A percentile compares a stretch with the other conserved stretches of the same genome.
These are phyloP conservation scores for Anthoceros angustus DNA, from an alignment of 225 moss, liverwort and hornwort species.

Conservation along the genomic window DNA sequence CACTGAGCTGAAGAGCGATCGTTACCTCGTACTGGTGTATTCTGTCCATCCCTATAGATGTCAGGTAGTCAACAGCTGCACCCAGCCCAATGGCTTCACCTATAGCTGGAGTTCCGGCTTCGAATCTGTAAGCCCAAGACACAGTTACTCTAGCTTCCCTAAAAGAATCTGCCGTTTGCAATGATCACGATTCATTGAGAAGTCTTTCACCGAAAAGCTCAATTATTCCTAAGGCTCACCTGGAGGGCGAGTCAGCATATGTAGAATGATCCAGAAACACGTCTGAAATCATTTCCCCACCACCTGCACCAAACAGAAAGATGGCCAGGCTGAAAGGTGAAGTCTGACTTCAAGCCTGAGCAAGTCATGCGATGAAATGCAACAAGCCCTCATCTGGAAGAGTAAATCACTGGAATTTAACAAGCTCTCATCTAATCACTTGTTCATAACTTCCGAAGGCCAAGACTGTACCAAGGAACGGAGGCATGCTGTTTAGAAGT, in stretches of 20 bases:
- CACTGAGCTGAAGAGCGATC: not conserved
- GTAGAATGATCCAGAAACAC: constrained; percentile 60
- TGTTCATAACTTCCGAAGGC: not conserved
- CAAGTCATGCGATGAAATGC: not conserved
- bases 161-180: not conserved
- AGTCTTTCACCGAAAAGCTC: too few species aligned
- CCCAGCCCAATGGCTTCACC: constrained; percentile 76
- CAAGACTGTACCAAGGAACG: constrained; percentile 56
- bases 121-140: constrained; percentile 34
- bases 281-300: constrained; percentile 83
- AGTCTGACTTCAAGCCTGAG: not conserved
- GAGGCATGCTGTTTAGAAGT: constrained; percentile 63
- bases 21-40: constrained; percentile 70
- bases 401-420: too few species aligned
- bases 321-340: not conserved
- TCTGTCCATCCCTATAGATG: constrained; percentile 57
- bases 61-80: constrained; percentile 63
- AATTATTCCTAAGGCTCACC: constrained; percentile 16
- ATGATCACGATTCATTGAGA: not conserved
- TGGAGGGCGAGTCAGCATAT: constrained; percentile 60
- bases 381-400: too few species aligned
- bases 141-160: not conserved
- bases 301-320: constrained; percentile 23
- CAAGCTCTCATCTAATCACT: not conserved
- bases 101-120: constrained; percentile 89